A percentile compares a stretch with the other conserved stretches of the same genome.
These are phyloP conservation scores for Cenchrus fungigraminus DNA, from an alignment of 176 grass and related monocot species.

Conservation along the genomic window DNA sequence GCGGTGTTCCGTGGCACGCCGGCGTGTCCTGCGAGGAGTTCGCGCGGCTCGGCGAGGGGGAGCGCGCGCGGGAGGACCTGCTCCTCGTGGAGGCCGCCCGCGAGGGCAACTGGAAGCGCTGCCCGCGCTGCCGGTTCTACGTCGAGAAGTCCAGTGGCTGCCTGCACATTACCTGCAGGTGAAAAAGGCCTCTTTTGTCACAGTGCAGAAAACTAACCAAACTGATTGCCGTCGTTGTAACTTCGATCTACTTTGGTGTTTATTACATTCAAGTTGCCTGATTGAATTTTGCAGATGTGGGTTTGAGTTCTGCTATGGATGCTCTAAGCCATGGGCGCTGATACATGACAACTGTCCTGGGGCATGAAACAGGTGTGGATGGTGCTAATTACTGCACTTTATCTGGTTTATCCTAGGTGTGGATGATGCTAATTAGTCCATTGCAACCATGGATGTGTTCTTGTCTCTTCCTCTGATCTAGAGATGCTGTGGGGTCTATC, in stretches of 20 bases:
- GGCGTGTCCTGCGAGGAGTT: constrained; percentile 62
- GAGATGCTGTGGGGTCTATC: background rate
- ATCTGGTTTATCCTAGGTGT: background rate
- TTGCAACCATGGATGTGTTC: background rate
- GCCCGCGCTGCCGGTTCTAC: constrained; percentile 69
- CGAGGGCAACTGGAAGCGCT: constrained; percentile 67
- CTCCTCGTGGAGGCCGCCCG: constrained; percentile 61
- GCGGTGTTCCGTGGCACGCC: constrained; percentile 67
- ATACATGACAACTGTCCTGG: constrained; percentile 42
- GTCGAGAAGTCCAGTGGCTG: constrained; percentile 65
- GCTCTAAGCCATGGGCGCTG: constrained; percentile 41
- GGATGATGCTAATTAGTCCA: background rate
- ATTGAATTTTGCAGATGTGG: constrained; percentile 47
- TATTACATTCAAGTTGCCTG: background rate
- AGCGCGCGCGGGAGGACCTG: constrained; percentile 59
- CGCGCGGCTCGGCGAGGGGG: constrained; percentile 33
- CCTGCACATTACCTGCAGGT: constrained; percentile 85
- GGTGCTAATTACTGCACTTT: background rate
- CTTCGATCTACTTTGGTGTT: background rate
- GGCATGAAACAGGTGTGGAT: constrained; percentile 19
- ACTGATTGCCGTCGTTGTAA: background rate
- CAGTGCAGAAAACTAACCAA: background rate
- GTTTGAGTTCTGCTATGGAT: constrained; percentile 75
- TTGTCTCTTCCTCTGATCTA: background rate
- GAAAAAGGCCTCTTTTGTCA: background rate